These are phyloP conservation scores for Thecaphora frezii DNA, from an alignment of 1,284 basidiomycete genomes.

Conservation along the genomic window DNA sequence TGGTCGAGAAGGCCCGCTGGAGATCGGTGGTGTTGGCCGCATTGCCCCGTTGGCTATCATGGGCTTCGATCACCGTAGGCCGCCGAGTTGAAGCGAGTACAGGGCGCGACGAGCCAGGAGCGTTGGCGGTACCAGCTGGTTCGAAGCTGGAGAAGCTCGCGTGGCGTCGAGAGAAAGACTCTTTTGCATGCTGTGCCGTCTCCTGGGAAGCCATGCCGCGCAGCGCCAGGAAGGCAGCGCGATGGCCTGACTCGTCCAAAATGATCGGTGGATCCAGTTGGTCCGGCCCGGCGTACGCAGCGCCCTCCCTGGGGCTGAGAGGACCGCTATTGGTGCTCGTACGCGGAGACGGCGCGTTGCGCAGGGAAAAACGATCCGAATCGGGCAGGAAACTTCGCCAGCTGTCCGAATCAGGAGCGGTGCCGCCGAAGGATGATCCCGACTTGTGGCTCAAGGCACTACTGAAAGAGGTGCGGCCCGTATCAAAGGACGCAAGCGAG, in stretches of 20 bases:
- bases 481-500: slow-evolving; percentile 18
- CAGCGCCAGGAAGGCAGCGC: slow-evolving; percentile 22
- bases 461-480: slow-evolving; percentile 29
- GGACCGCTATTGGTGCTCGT: background rate
- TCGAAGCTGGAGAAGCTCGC: slow-evolving; percentile 38
- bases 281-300: slow-evolving; percentile 24
- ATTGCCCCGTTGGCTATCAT: background rate
- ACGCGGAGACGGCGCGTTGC: background rate
- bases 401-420: slow-evolving; percentile 18
- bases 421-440: slow-evolving; percentile 25
- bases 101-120: slow-evolving; percentile 1
- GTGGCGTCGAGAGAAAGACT: slow-evolving; percentile 24
- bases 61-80: background rate
- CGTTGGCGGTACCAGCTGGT: slow-evolving; percentile 16
- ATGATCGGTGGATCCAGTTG: slow-evolving; percentile 16
- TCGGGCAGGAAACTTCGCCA: slow-evolving; percentile 36
- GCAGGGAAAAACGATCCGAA: slow-evolving; percentile 15
- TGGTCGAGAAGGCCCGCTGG: no score
- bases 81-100: slow-evolving; percentile 7
- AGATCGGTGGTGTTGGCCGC: background rate
- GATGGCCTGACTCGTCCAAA: slow-evolving; percentile 17
- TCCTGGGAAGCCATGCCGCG: slow-evolving; percentile 5
- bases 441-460: slow-evolving; percentile 30
- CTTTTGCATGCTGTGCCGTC: background rate
- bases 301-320: background rate